Evolutionary conservation across 2,329 filamentous ascomycete genomes (phyloP), one percentile per base, ranked within the genome.

Genomic region (Mollisiaceae sp.): DNA sequence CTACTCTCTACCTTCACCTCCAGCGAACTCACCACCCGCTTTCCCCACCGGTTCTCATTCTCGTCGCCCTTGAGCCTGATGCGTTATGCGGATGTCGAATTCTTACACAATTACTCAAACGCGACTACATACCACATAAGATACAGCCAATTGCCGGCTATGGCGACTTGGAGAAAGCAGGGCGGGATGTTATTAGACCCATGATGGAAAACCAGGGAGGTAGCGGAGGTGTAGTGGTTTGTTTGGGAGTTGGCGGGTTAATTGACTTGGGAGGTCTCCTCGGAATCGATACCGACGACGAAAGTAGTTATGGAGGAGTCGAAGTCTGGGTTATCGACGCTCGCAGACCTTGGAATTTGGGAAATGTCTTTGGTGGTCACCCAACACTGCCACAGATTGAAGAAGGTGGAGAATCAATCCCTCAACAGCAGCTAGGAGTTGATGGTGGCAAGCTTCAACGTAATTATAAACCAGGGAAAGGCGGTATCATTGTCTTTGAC

Each of bases 51-150:
- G 93, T 98, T 62, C 85, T 98, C 32, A 88, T 99, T 69, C 91
- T 99, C 64, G 94, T 94, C 70, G 92, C 94, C 41, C 91, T 98
- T 76, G 94, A 97, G 76, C 93, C 95, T 63, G 95, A 99, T 81
- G 92, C 95, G 69, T 88, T 99, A 68, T 98, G 94, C 79, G 95
- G 94, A 68, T 97, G 93, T 77, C 93, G 94, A 67, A 97, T 99
- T 67, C 87, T 99, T 57, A 97, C 94, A 2, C 86, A 91, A 59
- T 85, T 99, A n/a, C 84, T 99, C 67, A 97, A 97, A 80, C 91
- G 94, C 83, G 95, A 99, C 82, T 98, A 97, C 77, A 97, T 99
- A 72, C 92, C 91, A 15, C 94, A 98, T 82, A 98, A 97, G 80
- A 97, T 98, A 75, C 92, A 97, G 75, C 95, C 95, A 1, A 90